Conservation (phyloP, 1,284 basidiomycete genomes). For the Boletus subluridellus region DNA sequence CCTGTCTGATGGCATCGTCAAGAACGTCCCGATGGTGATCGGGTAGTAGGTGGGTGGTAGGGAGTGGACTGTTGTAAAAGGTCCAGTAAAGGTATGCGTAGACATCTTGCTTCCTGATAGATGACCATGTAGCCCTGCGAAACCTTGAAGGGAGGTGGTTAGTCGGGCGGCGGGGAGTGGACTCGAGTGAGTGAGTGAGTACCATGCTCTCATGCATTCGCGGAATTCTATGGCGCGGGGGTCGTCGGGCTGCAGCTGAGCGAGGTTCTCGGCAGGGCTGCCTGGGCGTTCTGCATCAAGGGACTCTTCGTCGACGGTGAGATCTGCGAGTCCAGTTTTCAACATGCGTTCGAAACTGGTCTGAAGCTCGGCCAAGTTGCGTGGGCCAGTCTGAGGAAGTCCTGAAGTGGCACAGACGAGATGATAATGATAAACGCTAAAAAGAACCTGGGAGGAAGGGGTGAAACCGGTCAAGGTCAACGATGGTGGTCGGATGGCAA, state of each 20-base stretch:
- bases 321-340: slow-evolving; percentile 52
- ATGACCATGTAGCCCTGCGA: slow-evolving; percentile 68
- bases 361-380: slow-evolving; percentile 54
- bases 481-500: not conserved
- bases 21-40: slow-evolving; percentile 48
- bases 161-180: not conserved
- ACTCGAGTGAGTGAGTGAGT: slow-evolving; percentile 3
- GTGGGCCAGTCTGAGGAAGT: slow-evolving; percentile 45
- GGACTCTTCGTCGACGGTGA: slow-evolving; percentile 57
- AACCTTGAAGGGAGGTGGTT: slow-evolving; percentile 49
- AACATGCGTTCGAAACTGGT: slow-evolving; percentile 57
- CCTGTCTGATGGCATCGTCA: slow-evolving; percentile 54
- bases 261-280: slow-evolving; percentile 59
- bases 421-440: slow-evolving; percentile 67
- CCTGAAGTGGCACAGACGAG: slow-evolving; percentile 55
- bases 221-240: slow-evolving; percentile 76
- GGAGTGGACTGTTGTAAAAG: slow-evolving; percentile 66
- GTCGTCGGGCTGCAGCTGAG: slow-evolving; percentile 57
- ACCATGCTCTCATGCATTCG: slow-evolving; percentile 63
- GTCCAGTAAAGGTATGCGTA: slow-evolving; percentile 83
- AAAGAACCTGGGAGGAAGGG: slow-evolving; percentile 54
- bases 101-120: slow-evolving; percentile 63
- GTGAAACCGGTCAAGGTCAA: not conserved
- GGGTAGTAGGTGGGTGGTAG: slow-evolving; percentile 47
- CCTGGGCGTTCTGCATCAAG: slow-evolving; percentile 50